These are phyloP conservation scores for Geosmithia morbida DNA, from an alignment of 2,329 filamentous ascomycete species.

Conservation along the genomic window DNA sequence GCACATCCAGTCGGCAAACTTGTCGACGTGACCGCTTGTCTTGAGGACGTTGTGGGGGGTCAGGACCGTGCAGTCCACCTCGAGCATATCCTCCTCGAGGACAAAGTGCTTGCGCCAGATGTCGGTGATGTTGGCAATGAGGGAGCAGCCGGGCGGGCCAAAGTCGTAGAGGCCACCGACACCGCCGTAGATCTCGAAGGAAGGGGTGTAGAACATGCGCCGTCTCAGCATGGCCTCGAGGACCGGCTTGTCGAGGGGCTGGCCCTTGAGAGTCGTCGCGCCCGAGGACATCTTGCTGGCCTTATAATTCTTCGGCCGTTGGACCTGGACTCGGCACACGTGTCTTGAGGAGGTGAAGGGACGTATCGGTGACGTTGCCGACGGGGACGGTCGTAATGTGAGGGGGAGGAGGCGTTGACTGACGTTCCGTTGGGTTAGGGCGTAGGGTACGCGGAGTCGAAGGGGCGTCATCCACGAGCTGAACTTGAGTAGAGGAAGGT, in stretches of 20 bases:
- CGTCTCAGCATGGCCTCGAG: constrained; percentile 80
- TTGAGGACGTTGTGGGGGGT: constrained; percentile 91
- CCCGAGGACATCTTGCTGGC: constrained; percentile 27
- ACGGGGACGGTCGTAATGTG: neutral
- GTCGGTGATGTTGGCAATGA: constrained; percentile 80
- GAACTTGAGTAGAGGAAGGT: constrained; percentile 5
- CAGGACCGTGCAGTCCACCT: constrained; percentile 86
- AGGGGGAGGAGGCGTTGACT: neutral
- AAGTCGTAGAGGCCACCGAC: constrained; percentile 87
- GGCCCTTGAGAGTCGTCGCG: constrained; percentile 70
- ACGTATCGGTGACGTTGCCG: neutral
- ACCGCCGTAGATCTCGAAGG: constrained; percentile 91
- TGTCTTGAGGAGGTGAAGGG: constrained; percentile 1
- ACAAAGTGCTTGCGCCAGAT: constrained; percentile 90
- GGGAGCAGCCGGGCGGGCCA: constrained; percentile 73
- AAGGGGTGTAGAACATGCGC: constrained; percentile 86
- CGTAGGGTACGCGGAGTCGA: neutral
- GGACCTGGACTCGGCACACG: constrained; percentile 1
- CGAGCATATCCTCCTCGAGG: constrained; percentile 85
- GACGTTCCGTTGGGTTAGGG: neutral
- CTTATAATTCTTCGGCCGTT: constrained; percentile 3
- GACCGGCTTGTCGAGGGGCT: constrained; percentile 69
- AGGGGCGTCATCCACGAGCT: constrained; percentile 10
- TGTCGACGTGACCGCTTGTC: constrained; percentile 92
- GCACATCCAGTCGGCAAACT: constrained; percentile 99